Evolutionary conservation across 345 rosid genomes (phyloP), one percentile per base, ranked within the genome.

Genomic region (Dovyalis caffra): DNA sequence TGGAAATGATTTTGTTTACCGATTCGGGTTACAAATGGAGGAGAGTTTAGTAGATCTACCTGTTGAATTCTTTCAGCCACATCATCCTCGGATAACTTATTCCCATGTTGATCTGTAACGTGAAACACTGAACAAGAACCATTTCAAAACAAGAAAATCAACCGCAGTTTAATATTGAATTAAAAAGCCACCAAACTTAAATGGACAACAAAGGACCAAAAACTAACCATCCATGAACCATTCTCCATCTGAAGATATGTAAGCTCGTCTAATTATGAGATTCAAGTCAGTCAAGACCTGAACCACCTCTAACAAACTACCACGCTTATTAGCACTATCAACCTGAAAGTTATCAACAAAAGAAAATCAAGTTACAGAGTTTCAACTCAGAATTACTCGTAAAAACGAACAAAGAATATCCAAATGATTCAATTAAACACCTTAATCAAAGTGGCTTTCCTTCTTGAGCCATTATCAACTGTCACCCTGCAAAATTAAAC

Each of bases 171-270:
- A n/a, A n/a, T n/a, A 38, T 62, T 31, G 67, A 68, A 70, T 47
- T 31, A 35, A 4, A 32, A 18, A 29, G 25, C 61, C 70, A 40
- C 31, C 40, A 61, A 45, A 57, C 5, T 28, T 12, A 23, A 33
- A 45, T n/a, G 49, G 47, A 29, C 67, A 56, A 12, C 31, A 23
- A 23, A 25, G 70, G 66, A 60, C 33, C 21, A 74, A 70, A 75
- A 38, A 26, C 89, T 74, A 76, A 91, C 94, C 97, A 86, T 91
- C 97, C 97, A 91, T 91, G 72, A 91, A 91, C 97, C 97, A 91
- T 71, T 84, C 92, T 10, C 97, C 94, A 70, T 91, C 97, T 21
- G 97, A 91, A 81, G 97, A 84, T 77, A 91, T 90, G 86, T 91
- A 91, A 80, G 94, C 97, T 70, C 97, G 89, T 31, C 86, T 76